Percentiles rank a stretch among this genome's conserved stretches.
These are phyloP conservation scores for Cercophora scortea DNA, from an alignment of 495 filamentous ascomycete species.

Conservation along the genomic window DNA sequence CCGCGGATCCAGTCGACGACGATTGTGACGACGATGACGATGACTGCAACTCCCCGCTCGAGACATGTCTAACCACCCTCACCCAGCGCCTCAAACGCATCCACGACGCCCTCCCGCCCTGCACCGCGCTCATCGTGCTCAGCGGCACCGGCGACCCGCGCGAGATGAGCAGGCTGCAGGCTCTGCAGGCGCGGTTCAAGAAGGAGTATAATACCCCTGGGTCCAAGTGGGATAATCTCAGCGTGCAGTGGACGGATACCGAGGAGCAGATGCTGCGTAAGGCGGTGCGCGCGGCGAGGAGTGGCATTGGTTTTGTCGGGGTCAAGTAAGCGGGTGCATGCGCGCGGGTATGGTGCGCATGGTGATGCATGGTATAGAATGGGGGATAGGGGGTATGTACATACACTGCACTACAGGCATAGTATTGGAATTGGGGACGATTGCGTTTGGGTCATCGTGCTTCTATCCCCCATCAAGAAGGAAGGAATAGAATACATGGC, in stretches of 20 bases:
- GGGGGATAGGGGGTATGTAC: too few species aligned
- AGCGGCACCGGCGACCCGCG: constrained; percentile 83
- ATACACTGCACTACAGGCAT: too few species aligned
- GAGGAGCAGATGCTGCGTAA: constrained; percentile 73
- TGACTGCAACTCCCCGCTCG: constrained; percentile 39
- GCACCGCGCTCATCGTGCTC: constrained; percentile 83
- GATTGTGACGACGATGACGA: neutral
- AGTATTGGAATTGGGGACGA: too few species aligned
- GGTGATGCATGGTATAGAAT: too few species aligned
- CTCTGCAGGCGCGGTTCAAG: constrained; percentile 63
- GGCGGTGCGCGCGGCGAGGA: constrained; percentile 61
- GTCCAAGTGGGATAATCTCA: constrained; percentile 82
- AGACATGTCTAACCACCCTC: constrained; percentile 38
- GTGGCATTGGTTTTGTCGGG: constrained; percentile 74
- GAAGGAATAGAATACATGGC: too few species aligned
- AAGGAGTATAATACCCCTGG: constrained; percentile 61
- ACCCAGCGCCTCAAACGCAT: constrained; percentile 54
- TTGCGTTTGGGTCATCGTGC: too few species aligned
- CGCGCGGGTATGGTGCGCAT: too few species aligned
- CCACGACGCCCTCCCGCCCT: constrained; percentile 67
- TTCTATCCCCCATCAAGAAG: too few species aligned
- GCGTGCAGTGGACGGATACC: constrained; percentile 80
- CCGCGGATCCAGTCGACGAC: constrained; percentile 1
- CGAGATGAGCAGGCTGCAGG: constrained; percentile 64
- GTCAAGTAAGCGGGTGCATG: constrained; percentile 68